Conservation (phyloP, 192 early-diverging fungal genomes). For the Dissophora ornata region DNA sequence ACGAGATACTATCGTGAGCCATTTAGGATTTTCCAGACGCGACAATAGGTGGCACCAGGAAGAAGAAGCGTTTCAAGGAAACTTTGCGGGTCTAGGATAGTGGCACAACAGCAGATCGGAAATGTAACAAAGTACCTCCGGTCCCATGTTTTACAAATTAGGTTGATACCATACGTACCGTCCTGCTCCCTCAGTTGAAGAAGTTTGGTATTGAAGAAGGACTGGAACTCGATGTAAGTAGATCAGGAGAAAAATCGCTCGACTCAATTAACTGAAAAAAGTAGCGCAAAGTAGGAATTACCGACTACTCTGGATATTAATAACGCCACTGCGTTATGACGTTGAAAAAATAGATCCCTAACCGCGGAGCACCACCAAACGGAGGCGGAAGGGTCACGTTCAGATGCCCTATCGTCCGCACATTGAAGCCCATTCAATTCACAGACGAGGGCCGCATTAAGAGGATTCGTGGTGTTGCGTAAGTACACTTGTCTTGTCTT, state of each 20-base stretch:
- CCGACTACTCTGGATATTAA: too few species aligned
- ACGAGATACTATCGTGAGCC: too few species aligned
- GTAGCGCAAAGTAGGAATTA: too few species aligned
- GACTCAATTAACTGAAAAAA: too few species aligned
- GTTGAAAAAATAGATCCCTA: conserved; percentile 70
- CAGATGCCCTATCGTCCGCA: conserved; percentile 82
- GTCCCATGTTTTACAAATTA: conserved; percentile 30
- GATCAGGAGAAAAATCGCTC: too few species aligned
- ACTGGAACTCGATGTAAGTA: conserved; percentile 82
- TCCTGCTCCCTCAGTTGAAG: conserved; percentile 83
- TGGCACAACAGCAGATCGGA: too few species aligned
- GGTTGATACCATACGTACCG: conserved; percentile 93
- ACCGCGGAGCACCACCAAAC: conserved; percentile 88
- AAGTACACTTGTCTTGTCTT: conserved; percentile 56
- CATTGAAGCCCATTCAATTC: conserved; percentile 84
- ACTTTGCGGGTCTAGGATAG: too few species aligned
- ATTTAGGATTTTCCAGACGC: too few species aligned
- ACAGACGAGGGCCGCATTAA: conserved; percentile 88
- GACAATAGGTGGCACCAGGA: too few species aligned
- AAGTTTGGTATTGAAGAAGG: conserved; percentile 89
- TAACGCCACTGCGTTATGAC: too few species aligned
- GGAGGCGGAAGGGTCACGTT: conserved; percentile 95
- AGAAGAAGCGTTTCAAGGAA: too few species aligned
- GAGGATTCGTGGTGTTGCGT: conserved; percentile 95
- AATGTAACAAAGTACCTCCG: too few species aligned